These are phyloP conservation scores for Trichophyton equinum DNA, from an alignment of 2,329 filamentous ascomycete genomes.

Conservation along the genomic window DNA sequence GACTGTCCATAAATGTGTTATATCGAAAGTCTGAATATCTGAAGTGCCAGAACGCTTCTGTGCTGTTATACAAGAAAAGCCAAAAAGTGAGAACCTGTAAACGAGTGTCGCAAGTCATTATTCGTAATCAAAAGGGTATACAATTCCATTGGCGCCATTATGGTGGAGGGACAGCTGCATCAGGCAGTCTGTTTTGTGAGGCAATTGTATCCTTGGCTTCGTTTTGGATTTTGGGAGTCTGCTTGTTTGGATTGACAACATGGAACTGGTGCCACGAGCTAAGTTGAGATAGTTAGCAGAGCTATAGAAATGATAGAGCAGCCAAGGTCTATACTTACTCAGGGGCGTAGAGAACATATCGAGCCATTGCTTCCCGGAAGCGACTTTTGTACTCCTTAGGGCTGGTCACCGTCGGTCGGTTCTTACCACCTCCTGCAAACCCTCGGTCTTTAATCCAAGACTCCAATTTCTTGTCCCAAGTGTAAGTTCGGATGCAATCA, in stretches of 20 bases:
- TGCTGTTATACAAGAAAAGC: background rate
- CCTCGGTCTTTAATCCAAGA: conserved; percentile 98
- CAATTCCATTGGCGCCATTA: background rate
- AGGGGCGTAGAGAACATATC: conserved; percentile 50
- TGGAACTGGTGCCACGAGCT: conserved; percentile 16
- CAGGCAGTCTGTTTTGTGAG: background rate
- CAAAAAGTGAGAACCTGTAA: background rate
- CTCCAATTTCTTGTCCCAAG: conserved; percentile 99
- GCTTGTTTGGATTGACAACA: conserved; percentile 5
- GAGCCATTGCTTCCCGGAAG: conserved; percentile 92
- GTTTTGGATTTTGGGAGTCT: background rate
- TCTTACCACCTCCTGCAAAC: conserved; percentile 65
- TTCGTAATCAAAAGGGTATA: background rate
- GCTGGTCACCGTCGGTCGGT: conserved; percentile 85
- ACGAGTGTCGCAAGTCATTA: background rate
- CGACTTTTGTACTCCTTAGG: conserved; percentile 95
- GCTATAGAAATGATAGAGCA: background rate
- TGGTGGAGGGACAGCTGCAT: background rate
- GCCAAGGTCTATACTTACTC: conserved; percentile 25
- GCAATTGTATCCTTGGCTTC: background rate
- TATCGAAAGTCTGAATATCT: background rate
- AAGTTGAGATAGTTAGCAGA: background rate
- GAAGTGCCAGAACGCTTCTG: background rate
- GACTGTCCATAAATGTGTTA: background rate
- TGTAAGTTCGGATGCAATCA: conserved; percentile 95